Evolutionary conservation across 805 yeast species (phyloP).

Genomic region (Metschnikowia continentalis): DNA sequence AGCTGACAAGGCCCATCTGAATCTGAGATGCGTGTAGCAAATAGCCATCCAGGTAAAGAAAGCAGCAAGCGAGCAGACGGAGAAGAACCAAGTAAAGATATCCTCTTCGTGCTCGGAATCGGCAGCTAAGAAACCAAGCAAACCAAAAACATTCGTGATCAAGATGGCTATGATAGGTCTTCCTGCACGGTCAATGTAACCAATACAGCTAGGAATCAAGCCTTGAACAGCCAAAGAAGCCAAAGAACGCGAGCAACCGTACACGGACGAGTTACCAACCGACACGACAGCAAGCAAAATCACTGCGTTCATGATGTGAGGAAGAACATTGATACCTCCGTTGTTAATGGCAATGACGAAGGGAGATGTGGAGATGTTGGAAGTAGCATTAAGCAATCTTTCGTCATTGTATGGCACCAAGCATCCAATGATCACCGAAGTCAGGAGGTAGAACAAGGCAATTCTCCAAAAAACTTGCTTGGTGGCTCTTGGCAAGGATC

Average conservation of each 20-base stretch:
- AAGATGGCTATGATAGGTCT: conserved; percentile 60
- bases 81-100: conserved; percentile 40
- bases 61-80: conserved; percentile 38
- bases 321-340: conserved; percentile 25
- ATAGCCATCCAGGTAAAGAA: conserved; percentile 41
- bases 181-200: conserved; percentile 62
- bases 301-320: conserved; percentile 26
- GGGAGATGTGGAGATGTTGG: conserved; percentile 22
- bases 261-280: conserved; percentile 28
- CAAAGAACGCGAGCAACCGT: conserved; percentile 51
- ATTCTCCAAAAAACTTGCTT: conserved; percentile 56
- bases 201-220: conserved; percentile 53
- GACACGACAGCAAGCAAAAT: conserved; percentile 27
- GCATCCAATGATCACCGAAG: conserved; percentile 46
- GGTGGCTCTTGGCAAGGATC: conserved; percentile 54
- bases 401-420: conserved; percentile 47
- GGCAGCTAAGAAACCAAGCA: conserved; percentile 37
- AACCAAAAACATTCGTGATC: conserved; percentile 42
- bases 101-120: conserved; percentile 23
- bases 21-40: conserved; percentile 38
- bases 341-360: conserved; percentile 28
- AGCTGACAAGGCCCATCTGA: conserved; percentile 34
- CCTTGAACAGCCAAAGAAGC: conserved; percentile 62
- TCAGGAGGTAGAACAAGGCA: conserved; percentile 44
- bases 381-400: conserved; percentile 20